Percentiles rank a stretch among this genome's conserved stretches.
Conservation (phyloP, 2,329 filamentous ascomycete genomes). For the Phoma sp. region DNA sequence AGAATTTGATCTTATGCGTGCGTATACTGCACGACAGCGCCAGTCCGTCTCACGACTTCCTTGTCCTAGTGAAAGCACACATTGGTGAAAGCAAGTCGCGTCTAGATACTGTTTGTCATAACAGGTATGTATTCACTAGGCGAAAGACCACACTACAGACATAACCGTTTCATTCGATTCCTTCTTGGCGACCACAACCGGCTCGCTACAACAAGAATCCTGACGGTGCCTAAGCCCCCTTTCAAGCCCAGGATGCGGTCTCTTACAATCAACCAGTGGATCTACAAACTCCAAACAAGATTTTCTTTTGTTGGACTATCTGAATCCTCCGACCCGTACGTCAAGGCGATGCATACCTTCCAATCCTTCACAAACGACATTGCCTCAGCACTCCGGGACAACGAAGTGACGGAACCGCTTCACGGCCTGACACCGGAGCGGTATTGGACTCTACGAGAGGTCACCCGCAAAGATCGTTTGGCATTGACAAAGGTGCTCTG, state of each 20-base stretch:
- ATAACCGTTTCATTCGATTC: neutral
- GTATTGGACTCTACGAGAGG: constrained; percentile 6
- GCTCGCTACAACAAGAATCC: neutral
- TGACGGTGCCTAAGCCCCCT: neutral
- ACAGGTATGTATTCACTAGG: neutral
- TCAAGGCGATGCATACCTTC: constrained; percentile 6
- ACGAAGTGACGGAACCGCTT: neutral
- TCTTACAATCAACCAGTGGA: neutral
- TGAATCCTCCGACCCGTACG: constrained; percentile 3
- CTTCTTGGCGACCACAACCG: no score
- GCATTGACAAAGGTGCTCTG: neutral
- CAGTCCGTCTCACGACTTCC: no score
- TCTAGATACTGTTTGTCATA: no score
- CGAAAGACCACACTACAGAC: neutral
- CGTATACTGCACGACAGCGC: no score
- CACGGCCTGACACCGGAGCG: neutral
- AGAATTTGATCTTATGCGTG: no score
- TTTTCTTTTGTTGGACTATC: neutral
- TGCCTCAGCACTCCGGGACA: neutral
- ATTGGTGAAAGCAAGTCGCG: no score
- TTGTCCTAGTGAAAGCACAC: no score
- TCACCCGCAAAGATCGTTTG: neutral
- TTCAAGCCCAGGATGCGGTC: neutral
- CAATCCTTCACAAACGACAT: constrained; percentile 7
- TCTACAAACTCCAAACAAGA: neutral